Evolutionary conservation across 2,329 filamentous ascomycete genomes (phyloP).

Genomic region (Emergomyces orientalis): DNA sequence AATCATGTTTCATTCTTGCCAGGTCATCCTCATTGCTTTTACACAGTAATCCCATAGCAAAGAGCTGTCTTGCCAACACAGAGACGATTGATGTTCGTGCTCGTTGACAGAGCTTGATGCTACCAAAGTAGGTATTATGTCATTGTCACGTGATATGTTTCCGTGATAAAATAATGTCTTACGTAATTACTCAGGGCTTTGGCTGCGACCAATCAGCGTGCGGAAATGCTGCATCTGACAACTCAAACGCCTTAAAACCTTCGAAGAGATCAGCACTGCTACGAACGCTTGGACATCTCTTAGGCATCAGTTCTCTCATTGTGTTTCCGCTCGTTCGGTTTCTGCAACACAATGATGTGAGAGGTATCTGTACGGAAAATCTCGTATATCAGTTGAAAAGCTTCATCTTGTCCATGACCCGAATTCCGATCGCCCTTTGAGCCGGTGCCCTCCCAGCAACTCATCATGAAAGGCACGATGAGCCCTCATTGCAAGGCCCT

Average conservation of each 20-base stretch:
- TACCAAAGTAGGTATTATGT: not conserved
- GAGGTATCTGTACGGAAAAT: not conserved
- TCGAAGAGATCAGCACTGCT: too few species aligned
- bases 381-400: not conserved
- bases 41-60: not conserved
- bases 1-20: not conserved
- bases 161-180: not conserved
- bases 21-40: not conserved
- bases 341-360: not conserved
- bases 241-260: not conserved
- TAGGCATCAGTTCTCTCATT: not conserved
- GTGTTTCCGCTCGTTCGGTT: not conserved
- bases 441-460: not conserved
- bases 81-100: not conserved
- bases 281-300: too few species aligned
- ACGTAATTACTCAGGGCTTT: not conserved
- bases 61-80: not conserved
- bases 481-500: slow-evolving; percentile 42
- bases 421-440: not conserved
- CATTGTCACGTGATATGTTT: not conserved
- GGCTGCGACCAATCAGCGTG: not conserved
- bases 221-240: not conserved
- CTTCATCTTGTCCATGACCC: not conserved
- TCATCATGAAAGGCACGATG: slow-evolving; percentile 4
- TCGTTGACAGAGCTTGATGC: too few species aligned